Base-by-base conservation (phyloP, 2,329 filamentous ascomycete genomes). In the Sclerotinia nivalis region DNA sequence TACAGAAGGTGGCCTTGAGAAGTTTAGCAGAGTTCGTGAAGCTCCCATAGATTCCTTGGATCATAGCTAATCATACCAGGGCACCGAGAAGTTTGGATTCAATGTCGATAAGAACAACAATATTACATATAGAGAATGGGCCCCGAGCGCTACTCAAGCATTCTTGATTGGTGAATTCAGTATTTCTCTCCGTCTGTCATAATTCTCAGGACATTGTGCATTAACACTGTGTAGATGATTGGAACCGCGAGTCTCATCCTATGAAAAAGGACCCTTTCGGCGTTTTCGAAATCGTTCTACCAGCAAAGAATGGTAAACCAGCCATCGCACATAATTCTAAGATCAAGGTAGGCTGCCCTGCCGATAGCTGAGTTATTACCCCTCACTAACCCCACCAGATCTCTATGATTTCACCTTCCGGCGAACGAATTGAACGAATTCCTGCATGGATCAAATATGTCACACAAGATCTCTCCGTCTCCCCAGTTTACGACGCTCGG, bases 371-470 rank as follows among this genome's bases (percentile, higher is more conserved):
- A 37, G n/a, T 9, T 59, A 12, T 22, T 52, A 40, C 54, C n/a
- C 49, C 40, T 70, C 69, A 69, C 72, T 76, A 64, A 75, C 59
- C 40, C 69, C 34, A 31, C 58, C 74, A 96, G 93, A 92, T 97
- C 73, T 92, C 94, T 12, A 87, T 99, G 80, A 88, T 92, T 64
- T 86, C 93, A 13, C 93, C 92, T 18, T 89, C 84, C 50, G 92
- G 93, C 71, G 91, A 96, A 78, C 87, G 90, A 75, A 88, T 95
- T 75, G 95, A 98, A 82, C 89, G 95, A 75, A 83, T 99, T 66
- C 96, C 96, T 37, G 93, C 93, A 40, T 99, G 96, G 96, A 98
- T 98, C 83, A 97, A 91, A 79, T 93, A 97, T 77, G 96, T 97
- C 66, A 97, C 95, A 0, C 96, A 99, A 81, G 94, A 99, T 74